These are phyloP conservation scores for Naegleria gruberi DNA, from an alignment of 208 protist genomes.

Conservation along the genomic window DNA sequence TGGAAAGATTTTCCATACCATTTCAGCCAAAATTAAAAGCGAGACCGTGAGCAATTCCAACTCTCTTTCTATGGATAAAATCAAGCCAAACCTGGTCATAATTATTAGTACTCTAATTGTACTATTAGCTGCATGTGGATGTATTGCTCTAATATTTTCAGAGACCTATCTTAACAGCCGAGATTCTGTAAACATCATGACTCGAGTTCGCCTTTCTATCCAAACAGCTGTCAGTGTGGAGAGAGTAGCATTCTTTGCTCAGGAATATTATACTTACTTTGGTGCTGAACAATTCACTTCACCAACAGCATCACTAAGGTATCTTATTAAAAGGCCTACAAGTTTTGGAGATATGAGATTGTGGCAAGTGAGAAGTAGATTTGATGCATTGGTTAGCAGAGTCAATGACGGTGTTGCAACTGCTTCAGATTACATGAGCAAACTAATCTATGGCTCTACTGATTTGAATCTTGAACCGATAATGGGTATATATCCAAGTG, in stretches of 20 bases:
- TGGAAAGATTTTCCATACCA: background rate
- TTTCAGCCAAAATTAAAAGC: background rate
- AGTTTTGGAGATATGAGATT: too few species aligned
- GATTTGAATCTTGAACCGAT: too few species aligned
- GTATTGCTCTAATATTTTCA: background rate
- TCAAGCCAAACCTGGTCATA: background rate
- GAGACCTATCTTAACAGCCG: background rate
- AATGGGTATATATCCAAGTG: too few species aligned
- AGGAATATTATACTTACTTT: background rate
- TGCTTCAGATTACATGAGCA: too few species aligned
- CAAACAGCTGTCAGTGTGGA: background rate
- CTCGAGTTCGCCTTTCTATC: background rate
- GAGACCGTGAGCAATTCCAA: background rate
- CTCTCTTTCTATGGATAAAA: background rate
- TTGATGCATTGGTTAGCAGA: too few species aligned
- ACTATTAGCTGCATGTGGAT: background rate
- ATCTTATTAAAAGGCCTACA: too few species aligned
- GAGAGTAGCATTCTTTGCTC: background rate
- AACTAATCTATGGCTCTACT: too few species aligned
- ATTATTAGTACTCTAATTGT: background rate
- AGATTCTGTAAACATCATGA: background rate
- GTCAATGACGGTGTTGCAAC: too few species aligned
- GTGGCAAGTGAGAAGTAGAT: too few species aligned
- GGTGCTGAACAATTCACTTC: background rate
- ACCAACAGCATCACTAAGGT: too few species aligned